Evolutionary conservation across 2,329 filamentous ascomycete genomes (phyloP), one percentile per base, ranked within the genome.

Genomic region (Fusarium staphyleae): DNA sequence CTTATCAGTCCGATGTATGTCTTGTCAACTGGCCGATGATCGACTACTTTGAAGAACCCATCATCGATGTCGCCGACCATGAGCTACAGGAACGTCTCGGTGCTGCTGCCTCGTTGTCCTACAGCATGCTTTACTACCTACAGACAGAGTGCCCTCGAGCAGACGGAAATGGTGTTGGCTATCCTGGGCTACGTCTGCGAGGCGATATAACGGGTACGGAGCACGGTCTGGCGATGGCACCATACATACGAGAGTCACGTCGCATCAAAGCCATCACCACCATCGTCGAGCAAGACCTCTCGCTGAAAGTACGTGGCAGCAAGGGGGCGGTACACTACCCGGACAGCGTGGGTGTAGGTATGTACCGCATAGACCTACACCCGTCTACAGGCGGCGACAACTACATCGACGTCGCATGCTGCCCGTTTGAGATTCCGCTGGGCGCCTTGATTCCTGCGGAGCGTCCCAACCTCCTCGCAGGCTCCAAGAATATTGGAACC

Each of bases 11-110:
- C 0, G 66, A 69, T 32, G 52, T 69, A 0, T 68, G 66, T 12
- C 55, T 69, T 33, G 66, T 69, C 9, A 69, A 69, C 39, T 69
- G 66, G 66, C 66, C 66, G 0, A 69, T 69, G 66, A 69, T 69
- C 5, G 66, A 69, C 13, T 69, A 68, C 48, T 69, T 69, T 2
- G 66, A 69, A 44, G 64, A 65, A 9, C 63, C 66, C 32, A 67
- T 69, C 28, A 66, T 69, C 16, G 66, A 69, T 12, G 59, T 66
- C 0, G 24, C 53, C 0, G 65, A 69, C 3, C 16, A 51, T 5
- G 56, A 67, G 18, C 24, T 66, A 0, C 59, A 62, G 10, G 35
- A 46, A 1, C 48, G 65, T 1, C 43, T 69, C 2, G 35, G 39
- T 2, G 51, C 40, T 12, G 66, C 66, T 0, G 61, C 66, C 0